phyloP scores from a whole-genome alignment of 208 protist genomes.

The Blechomonas ayalai region DNA sequence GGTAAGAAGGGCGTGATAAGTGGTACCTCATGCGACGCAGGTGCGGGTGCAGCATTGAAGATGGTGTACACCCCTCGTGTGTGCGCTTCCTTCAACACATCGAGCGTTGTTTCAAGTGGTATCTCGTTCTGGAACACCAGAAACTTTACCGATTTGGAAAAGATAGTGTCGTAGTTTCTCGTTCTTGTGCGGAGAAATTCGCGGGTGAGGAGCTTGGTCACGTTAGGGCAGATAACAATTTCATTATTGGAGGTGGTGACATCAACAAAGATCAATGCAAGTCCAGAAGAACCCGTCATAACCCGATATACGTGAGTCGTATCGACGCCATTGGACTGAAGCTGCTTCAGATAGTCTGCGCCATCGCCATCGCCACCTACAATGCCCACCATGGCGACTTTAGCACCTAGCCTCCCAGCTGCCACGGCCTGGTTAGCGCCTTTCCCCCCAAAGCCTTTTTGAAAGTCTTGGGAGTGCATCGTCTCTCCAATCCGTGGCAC shows the following conservation, averaged over 20 bases:
- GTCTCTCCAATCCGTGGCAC: constrained; percentile 90
- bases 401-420: constrained; percentile 73
- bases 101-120: constrained; percentile 74
- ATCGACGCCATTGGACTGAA: constrained; percentile 79
- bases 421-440: constrained; percentile 91
- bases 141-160: constrained; percentile 46
- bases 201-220: constrained; percentile 56
- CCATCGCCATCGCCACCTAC: constrained; percentile 87
- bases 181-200: constrained; percentile 42
- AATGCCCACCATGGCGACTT: constrained; percentile 81
- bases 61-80: constrained; percentile 84
- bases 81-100: constrained; percentile 71
- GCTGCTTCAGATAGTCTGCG: constrained; percentile 67
- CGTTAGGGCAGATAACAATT: constrained; percentile 91
- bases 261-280: constrained; percentile 92
- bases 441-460: constrained; percentile 91
- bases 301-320: constrained; percentile 50
- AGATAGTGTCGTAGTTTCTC: constrained; percentile 44
- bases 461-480: constrained; percentile 76
- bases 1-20: constrained; percentile 67
- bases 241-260: constrained; percentile 78
- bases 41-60: constrained; percentile 90
- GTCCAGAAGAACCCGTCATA: constrained; percentile 43
- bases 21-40: constrained; percentile 49
- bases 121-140: constrained; percentile 93